Conservation (phyloP, 371 early-diverging fungal genomes). For the Conidiobolus incongruus region DNA sequence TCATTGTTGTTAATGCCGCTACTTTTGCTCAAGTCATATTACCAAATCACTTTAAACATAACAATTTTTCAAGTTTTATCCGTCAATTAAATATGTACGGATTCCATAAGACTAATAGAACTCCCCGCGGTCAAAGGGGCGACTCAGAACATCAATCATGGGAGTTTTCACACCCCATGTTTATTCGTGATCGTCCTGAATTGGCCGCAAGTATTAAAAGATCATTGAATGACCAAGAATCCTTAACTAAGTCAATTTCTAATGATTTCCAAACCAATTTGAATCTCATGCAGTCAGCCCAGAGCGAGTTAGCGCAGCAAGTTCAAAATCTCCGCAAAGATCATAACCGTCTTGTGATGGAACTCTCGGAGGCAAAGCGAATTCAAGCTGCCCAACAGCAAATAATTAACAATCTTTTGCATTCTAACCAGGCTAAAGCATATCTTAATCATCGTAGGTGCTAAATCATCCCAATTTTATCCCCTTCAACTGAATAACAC, state of each 20-base stretch:
- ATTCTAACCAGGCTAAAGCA: no score
- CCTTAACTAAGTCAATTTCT: slow-evolving; percentile 29
- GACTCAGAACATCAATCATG: slow-evolving; percentile 68
- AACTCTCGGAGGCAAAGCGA: slow-evolving; percentile 39
- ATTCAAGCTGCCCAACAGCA: slow-evolving; percentile 30
- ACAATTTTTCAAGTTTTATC: slow-evolving; percentile 66
- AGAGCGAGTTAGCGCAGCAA: slow-evolving; percentile 48
- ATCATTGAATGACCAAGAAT: slow-evolving; percentile 60
- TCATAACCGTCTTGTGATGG: slow-evolving; percentile 33
- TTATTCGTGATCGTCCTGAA: slow-evolving; percentile 51
- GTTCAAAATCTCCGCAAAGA: slow-evolving; percentile 42
- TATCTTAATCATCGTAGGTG: no score
- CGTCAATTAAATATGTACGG: slow-evolving; percentile 74
- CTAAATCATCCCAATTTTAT: no score
- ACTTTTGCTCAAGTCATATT: slow-evolving; percentile 57
- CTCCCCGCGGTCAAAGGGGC: slow-evolving; percentile 60
- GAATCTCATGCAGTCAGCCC: slow-evolving; percentile 43
- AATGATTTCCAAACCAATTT: slow-evolving; percentile 46
- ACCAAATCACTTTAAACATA: slow-evolving; percentile 64
- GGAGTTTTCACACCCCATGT: slow-evolving; percentile 80
- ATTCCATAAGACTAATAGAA: slow-evolving; percentile 71
- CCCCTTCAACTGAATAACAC: not conserved
- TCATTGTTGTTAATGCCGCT: slow-evolving; percentile 65
- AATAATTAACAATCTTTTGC: slow-evolving; percentile 11
- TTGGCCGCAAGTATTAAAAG: slow-evolving; percentile 65